A percentile compares a stretch with the other conserved stretches of the same genome.
Conservation (phyloP, 2,329 filamentous ascomycete species). For the Cadophora malorum region DNA sequence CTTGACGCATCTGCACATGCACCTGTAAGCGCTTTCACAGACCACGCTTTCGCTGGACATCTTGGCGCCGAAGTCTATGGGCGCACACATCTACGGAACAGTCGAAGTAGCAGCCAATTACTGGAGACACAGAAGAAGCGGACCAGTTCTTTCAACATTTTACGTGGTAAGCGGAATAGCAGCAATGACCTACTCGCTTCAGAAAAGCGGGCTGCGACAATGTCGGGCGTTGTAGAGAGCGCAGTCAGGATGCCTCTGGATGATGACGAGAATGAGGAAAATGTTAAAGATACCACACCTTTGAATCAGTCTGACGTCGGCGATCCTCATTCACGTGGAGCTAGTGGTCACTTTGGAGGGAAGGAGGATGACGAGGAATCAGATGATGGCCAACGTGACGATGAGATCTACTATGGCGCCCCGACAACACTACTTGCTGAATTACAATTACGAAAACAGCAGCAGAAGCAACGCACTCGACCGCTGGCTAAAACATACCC, state of each 20-base stretch:
- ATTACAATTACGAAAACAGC: constrained; percentile 86
- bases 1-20: constrained; percentile 87
- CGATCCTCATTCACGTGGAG: constrained; percentile 23
- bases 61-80: constrained; percentile 80
- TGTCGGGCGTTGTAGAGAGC: constrained; percentile 36
- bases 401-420: constrained; percentile 66
- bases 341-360: constrained; percentile 30
- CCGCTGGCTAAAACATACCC: constrained; percentile 67
- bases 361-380: constrained; percentile 51
- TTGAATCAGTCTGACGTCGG: constrained; percentile 33
- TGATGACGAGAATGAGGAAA: constrained; percentile 39
- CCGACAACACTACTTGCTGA: constrained; percentile 94
- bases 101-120: constrained; percentile 53
- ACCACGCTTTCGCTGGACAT: constrained; percentile 82
- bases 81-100: constrained; percentile 57
- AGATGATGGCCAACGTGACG: constrained; percentile 51
- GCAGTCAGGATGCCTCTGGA: constrained; percentile 34
- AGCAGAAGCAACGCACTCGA: constrained; percentile 80
- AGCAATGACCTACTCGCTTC: constrained; percentile 35
- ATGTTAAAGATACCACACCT: constrained; percentile 34
- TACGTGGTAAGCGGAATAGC: constrained; percentile 44
- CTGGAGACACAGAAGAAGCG: constrained; percentile 52
- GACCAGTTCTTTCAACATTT: constrained; percentile 55
- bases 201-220: constrained; percentile 32
- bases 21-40: constrained; percentile 89